Base-by-base conservation (phyloP, 2,329 filamentous ascomycete species). In the Scedosporium minutisporum region DNA sequence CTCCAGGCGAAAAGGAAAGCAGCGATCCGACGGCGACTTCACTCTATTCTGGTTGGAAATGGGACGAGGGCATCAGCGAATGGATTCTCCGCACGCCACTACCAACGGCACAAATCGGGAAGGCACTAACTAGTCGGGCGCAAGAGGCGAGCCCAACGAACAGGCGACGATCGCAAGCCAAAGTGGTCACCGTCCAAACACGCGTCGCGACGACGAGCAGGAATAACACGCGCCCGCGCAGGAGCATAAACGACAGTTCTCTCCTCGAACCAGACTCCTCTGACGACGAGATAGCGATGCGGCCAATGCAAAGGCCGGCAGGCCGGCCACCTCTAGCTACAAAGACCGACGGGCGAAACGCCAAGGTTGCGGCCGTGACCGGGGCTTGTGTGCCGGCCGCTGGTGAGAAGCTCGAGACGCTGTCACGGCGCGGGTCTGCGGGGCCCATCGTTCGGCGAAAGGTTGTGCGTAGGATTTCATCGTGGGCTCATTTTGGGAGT, bases 41-140 rank as follows among this genome's bases (percentile, higher is more conserved):
- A 10, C 61, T 62, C 3, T 62, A 58, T 21, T 46, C 61, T 12
- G 61, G 61, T 7, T 62, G 61, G 61, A 57, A 51, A 25, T 62
- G 61, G 61, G 61, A 62, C n/a, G 53, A 62, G 55, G 61, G 55
- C 9, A 62, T 62, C 61, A 62, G 61, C 61, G 61, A 62, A 41
- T 62, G 61, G 61, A 58, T 62, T 9, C 51, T 62, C 53, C 53
- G 44, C 18, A 62, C 53, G 14, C 61, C 61, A 14, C 25, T 38
- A 41, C 60, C 41, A 9, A 38, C 38, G n/a, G n/a, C 16, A 3
- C 51, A 55, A 23, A 27, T 1, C 21, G 51, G 5, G 23, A 23
- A 23, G 51, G 23, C 23, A 23, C 12, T 10, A 27, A 14, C 51
- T 16, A 27, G 18, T 6, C 51, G 51, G 51, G 18, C 51, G 51